Evolutionary conservation across 1,139 yeast species (phyloP).

Genomic region (Waltiozyma sp.): DNA sequence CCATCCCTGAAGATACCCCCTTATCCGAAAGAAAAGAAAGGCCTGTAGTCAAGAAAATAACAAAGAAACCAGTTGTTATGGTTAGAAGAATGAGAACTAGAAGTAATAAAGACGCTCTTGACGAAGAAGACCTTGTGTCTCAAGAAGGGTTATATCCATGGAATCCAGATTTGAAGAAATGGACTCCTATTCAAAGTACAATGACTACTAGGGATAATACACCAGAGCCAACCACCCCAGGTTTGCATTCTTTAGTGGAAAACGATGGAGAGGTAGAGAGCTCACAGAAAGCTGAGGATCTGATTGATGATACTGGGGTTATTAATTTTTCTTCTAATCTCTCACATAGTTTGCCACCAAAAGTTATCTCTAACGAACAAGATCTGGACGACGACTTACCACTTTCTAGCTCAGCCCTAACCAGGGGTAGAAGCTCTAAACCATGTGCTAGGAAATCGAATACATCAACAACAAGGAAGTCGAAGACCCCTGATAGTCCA

Average conservation of each 20-base stretch:
- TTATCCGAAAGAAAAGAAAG: no score
- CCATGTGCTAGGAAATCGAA: not conserved
- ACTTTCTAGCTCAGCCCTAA: no score
- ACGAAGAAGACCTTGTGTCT: not conserved
- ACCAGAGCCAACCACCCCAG: not conserved
- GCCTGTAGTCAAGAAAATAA: no score
- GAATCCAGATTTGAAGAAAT: not conserved
- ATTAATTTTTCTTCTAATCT: no score
- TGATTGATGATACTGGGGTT: no score
- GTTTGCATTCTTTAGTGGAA: not conserved
- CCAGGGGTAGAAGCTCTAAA: not conserved
- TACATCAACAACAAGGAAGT: not conserved
- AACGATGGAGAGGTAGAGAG: not conserved
- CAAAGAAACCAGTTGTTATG: no score
- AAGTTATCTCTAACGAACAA: not conserved
- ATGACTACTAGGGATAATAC: not conserved
- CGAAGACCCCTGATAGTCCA: not conserved
- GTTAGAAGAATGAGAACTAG: not conserved
- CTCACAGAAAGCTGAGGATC: not conserved
- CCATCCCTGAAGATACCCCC: no score
- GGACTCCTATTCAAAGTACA: not conserved
- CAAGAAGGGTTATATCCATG: not conserved
- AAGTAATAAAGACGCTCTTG: not conserved
- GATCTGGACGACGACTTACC: not conserved
- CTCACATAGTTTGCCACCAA: not conserved